Percentiles rank a stretch among this genome's conserved stretches.
phyloP scores from a whole-genome alignment of 495 filamentous ascomycete genomes.

The Xylaria bambusicola region DNA sequence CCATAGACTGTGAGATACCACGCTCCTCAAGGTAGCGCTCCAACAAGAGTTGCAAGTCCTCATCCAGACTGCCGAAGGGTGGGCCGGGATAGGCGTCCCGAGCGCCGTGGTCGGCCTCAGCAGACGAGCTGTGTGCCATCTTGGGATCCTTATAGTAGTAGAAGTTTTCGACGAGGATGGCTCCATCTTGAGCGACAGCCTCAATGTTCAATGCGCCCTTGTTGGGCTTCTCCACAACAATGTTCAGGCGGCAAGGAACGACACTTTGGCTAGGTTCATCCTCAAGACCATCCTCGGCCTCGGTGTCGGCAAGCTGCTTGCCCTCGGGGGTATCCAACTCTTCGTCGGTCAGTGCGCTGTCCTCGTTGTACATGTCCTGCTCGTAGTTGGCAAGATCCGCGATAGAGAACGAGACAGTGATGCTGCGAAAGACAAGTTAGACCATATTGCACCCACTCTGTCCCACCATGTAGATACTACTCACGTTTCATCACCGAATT shows the following conservation, averaged over 20 bases:
- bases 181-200: constrained; percentile 81
- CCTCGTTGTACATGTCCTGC: constrained; percentile 49
- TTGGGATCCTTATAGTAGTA: constrained; percentile 78
- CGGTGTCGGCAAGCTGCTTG: constrained; percentile 41
- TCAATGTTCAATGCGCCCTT: constrained; percentile 83
- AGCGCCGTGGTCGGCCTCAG: constrained; percentile 52
- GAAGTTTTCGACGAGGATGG: constrained; percentile 87
- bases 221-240: constrained; percentile 81
- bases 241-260: constrained; percentile 80
- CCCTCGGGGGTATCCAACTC: constrained; percentile 58
- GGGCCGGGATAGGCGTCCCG: constrained; percentile 86
- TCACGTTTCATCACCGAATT: constrained; percentile 85
- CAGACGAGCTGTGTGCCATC: constrained; percentile 57
- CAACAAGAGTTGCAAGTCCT: constrained; percentile 87
- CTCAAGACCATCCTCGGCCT: constrained; percentile 47
- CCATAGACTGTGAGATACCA: constrained; percentile 84
- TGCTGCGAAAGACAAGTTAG: constrained; percentile 53
- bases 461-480: constrained; percentile 26
- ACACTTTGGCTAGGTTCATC: constrained; percentile 53
- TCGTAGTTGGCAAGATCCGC: constrained; percentile 80
- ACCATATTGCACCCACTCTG: background rate
- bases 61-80: constrained; percentile 90
- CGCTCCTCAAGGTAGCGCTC: constrained; percentile 95
- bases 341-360: constrained; percentile 59
- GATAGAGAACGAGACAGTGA: constrained; percentile 90